A percentile compares a stretch with the other conserved stretches of the same genome.
These are phyloP conservation scores for Plasmodium adleri DNA, from an alignment of 169 alveolate genomes.

Conservation along the genomic window DNA sequence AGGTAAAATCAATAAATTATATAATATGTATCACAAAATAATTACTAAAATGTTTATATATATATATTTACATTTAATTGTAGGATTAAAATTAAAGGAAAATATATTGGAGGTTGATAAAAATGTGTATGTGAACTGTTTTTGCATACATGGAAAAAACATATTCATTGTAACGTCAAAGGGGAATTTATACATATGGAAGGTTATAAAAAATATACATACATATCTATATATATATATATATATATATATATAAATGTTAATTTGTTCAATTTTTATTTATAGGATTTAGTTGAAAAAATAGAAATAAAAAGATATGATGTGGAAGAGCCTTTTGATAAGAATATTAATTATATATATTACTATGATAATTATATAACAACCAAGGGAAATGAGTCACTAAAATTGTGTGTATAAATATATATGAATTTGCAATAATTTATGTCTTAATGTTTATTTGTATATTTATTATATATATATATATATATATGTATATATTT, in stretches of 20 bases:
- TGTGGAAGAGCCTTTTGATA: slow-evolving; percentile 2
- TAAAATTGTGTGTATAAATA: slow-evolving; percentile 27
- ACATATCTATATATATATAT: not conserved
- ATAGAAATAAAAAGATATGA: slow-evolving; percentile 10
- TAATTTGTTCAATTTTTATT: not conserved
- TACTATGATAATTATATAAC: slow-evolving; percentile 50
- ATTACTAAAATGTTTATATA: not conserved
- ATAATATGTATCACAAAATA: too few species aligned
- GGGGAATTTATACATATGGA: slow-evolving; percentile 19
- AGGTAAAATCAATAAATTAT: slow-evolving; percentile 9
- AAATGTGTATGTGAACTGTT: slow-evolving; percentile 36
- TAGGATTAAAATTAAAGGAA: slow-evolving; percentile 58
- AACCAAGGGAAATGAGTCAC: slow-evolving; percentile 34
- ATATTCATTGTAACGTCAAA: slow-evolving; percentile 46
- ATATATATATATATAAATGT: not conserved
- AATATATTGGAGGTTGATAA: slow-evolving; percentile 33
- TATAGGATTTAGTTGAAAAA: slow-evolving; percentile 37
- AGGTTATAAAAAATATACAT: slow-evolving; percentile 9
- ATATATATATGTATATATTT: not conserved
- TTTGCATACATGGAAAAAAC: slow-evolving; percentile 14
- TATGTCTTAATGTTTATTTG: not conserved
- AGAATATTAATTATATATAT: slow-evolving; percentile 14
- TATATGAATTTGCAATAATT: not conserved
- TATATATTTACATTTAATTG: not conserved
- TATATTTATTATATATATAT: not conserved